Base-by-base conservation (phyloP, 169 alveolate genomes). In the Toxoplasma gondii region DNA sequence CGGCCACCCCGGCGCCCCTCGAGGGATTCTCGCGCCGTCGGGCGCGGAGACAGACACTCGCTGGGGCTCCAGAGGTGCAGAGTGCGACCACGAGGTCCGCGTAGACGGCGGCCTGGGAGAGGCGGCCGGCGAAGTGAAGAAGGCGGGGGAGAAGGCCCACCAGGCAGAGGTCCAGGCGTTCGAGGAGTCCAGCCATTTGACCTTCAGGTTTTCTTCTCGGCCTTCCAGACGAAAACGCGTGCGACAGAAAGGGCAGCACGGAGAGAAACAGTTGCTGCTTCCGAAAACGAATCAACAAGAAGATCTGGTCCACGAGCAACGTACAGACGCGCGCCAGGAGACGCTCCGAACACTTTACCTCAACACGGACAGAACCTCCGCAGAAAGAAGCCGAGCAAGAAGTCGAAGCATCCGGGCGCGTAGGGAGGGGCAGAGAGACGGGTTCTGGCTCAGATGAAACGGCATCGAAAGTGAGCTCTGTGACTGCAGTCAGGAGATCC, bases 131-230 rank as follows among this genome's bases (percentile, higher is more conserved):
- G 64, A 82, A 82, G 4, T 39, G 67, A 7, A 82, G 64, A 24
- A 82, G 90, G n/a, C 64, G n/a, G 34, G 90, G 90, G 34, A 82
- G 90, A 34, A 41, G 69, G 54, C n/a, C 29, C 53, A 82, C 44
- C 27, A 82, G 67, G 64, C 38, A 82, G 64, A 38, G 27, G 64
- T 82, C 90, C 34, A 82, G 64, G 31, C n/a, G 53, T 49, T 10
- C 67, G 34, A 82, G 41, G 64, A 38, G 38, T 34, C 53, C 12
- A 19, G 38, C 69, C 34, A 27, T 2, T 34, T 49, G 49, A 4
- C 39, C 19, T n/a, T 22, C 43, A 41, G 84, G 34, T 12, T 39
- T 36, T 5, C 36, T 49, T 7, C 4, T 41, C 39, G 67, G n/a
- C 10, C 88, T 53, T 36, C 34, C 90, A 12, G 67, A 29, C 24